phyloP scores from a whole-genome alignment of 148 eudicot species.

The Fagopyrum esculentum region DNA sequence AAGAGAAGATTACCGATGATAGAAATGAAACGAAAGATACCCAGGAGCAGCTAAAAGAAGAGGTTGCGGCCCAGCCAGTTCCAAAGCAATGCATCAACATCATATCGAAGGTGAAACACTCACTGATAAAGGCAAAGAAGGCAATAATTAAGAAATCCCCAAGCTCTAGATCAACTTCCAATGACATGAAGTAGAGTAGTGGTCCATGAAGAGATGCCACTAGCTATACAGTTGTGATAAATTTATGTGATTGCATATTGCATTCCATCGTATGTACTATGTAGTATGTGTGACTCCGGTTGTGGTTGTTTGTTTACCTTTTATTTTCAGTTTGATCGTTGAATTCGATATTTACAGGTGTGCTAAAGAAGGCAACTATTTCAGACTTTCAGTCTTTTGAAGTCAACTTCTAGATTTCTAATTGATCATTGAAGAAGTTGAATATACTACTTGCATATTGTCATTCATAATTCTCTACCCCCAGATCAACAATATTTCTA shows the following conservation, averaged over 20 bases:
- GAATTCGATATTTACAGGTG: conserved; percentile 1
- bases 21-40: conserved; percentile 2
- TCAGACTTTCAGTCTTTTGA: conserved; percentile 1
- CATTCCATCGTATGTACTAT: background rate
- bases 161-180: conserved; percentile 21
- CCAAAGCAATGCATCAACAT: conserved; percentile 47
- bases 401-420: background rate
- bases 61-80: conserved; percentile 38
- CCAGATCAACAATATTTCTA: background rate
- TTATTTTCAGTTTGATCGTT: conserved; percentile 9
- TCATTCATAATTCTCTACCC: background rate
- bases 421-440: background rate
- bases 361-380: conserved; percentile 2
- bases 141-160: conserved; percentile 73
- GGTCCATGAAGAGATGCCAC: conserved; percentile 1
- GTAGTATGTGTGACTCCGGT: background rate
- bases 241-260: background rate
- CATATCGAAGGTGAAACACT: conserved; percentile 67
- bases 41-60: conserved; percentile 32
- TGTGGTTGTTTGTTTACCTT: background rate
- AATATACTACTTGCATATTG: background rate
- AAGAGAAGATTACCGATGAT: conserved; percentile 16
- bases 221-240: background rate
- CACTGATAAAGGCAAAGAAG: conserved; percentile 79
- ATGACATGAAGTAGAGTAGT: conserved; percentile 6